Percentiles rank a stretch among this genome's conserved stretches.
Conservation (phyloP, 2,329 filamentous ascomycete species). For the Hymenoscyphus albidus region DNA sequence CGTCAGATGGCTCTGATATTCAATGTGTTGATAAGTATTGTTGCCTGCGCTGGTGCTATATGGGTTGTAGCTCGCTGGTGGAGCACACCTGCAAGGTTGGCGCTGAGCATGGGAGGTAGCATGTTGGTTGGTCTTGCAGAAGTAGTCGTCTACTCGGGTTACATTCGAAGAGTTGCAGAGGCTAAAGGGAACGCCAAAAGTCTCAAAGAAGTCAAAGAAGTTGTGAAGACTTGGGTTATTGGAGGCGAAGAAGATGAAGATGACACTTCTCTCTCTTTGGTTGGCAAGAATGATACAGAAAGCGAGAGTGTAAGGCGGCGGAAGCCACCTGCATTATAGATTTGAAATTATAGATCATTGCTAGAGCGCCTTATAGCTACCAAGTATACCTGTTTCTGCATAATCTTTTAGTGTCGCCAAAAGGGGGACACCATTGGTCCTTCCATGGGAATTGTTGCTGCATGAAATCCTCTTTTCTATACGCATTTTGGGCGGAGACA, state of each 20-base stretch:
- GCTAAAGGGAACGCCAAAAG: constrained; percentile 60
- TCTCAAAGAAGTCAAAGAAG: constrained; percentile 61
- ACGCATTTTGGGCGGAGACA: too few species aligned
- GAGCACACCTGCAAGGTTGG: constrained; percentile 66
- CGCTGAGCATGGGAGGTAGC: constrained; percentile 67
- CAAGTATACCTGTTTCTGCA: too few species aligned
- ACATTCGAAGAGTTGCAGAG: constrained; percentile 66
- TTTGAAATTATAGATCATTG: not conserved
- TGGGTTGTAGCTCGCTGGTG: constrained; percentile 78
- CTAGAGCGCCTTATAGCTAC: too few species aligned
- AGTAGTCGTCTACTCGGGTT: constrained; percentile 72
- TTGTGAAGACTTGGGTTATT: constrained; percentile 69
- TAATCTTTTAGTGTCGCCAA: too few species aligned
- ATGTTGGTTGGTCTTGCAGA: constrained; percentile 70
- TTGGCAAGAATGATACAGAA: not conserved
- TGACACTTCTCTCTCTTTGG: constrained; percentile 11
- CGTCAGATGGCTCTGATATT: constrained; percentile 80
- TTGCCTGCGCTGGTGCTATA: constrained; percentile 71
- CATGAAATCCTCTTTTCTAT: too few species aligned
- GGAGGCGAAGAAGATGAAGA: constrained; percentile 36
- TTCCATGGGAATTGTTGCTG: too few species aligned
- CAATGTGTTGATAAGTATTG: constrained; percentile 83
- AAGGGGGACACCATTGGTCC: too few species aligned
- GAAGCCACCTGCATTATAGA: not conserved
- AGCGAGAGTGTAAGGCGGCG: not conserved